Evolutionary conservation across 352 stramenopile genomes (phyloP).

Genomic region (Globisporangium barbulae): DNA sequence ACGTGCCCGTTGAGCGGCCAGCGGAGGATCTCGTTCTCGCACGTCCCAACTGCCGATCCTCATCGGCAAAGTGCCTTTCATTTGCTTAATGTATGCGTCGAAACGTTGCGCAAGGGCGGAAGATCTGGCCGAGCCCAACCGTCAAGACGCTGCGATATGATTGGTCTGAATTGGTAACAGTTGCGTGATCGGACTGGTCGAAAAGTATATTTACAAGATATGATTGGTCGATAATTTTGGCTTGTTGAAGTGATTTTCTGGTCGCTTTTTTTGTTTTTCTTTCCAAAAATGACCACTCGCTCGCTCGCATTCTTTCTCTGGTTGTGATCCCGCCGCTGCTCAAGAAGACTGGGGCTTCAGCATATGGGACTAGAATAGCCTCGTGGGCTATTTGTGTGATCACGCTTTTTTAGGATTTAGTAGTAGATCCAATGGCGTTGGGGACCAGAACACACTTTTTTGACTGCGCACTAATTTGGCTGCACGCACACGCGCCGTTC

Average conservation of each 20-base stretch:
- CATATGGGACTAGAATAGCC: too few species aligned
- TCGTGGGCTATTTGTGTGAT: too few species aligned
- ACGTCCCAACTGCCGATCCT: constrained; percentile 43
- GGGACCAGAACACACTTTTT: too few species aligned
- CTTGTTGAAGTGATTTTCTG: neutral
- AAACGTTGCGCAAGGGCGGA: constrained; percentile 43
- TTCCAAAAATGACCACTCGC: constrained; percentile 12
- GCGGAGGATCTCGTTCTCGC: constrained; percentile 2
- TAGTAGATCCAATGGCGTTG: too few species aligned
- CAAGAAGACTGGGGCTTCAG: too few species aligned
- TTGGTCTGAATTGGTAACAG: neutral
- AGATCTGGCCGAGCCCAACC: constrained; percentile 9
- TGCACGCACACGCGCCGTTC: too few species aligned
- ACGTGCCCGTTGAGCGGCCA: constrained; percentile 22
- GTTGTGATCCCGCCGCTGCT: neutral
- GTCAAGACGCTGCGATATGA: neutral
- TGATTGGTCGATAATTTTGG: constrained; percentile 5
- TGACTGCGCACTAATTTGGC: too few species aligned
- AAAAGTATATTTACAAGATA: neutral
- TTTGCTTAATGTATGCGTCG: constrained; percentile 35
- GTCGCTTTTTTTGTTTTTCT: constrained; percentile 3
- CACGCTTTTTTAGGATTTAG: too few species aligned
- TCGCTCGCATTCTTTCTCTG: neutral
- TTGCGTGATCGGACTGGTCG: neutral
- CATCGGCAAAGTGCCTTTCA: constrained; percentile 19